phyloP scores from a whole-genome alignment of 2,329 filamentous ascomycete species.

The Beauveria bassiana region DNA sequence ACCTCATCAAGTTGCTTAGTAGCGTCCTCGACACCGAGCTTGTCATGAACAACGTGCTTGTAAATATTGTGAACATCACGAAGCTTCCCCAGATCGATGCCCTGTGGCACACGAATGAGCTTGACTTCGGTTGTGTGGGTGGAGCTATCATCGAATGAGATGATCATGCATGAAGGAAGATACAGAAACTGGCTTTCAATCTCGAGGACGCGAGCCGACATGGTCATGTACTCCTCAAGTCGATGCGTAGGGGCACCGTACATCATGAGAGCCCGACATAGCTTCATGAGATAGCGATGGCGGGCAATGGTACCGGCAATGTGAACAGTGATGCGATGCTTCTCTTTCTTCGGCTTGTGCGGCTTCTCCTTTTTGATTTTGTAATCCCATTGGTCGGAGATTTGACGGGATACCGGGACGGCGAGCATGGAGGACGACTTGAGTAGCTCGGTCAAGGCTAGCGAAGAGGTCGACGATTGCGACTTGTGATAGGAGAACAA shows the following conservation, averaged over 20 bases:
- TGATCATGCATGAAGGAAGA: conserved; percentile 87
- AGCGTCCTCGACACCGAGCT: conserved; percentile 64
- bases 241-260: conserved; percentile 89
- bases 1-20: conserved; percentile 52
- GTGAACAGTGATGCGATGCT: conserved; percentile 44
- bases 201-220: conserved; percentile 81
- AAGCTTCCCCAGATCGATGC: conserved; percentile 66
- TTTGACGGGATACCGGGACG: conserved; percentile 36
- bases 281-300: conserved; percentile 74
- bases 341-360: conserved; percentile 29
- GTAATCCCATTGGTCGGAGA: conserved; percentile 36
- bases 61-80: conserved; percentile 70
- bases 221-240: conserved; percentile 84
- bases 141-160: conserved; percentile 71
- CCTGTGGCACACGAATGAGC: conserved; percentile 60
- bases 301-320: conserved; percentile 65
- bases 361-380: conserved; percentile 34
- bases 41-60: conserved; percentile 74
- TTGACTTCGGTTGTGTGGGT: conserved; percentile 78
- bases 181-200: conserved; percentile 88
- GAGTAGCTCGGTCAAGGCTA: conserved; percentile 42
- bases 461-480: conserved; percentile 33
- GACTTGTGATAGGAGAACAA: conserved; percentile 35
- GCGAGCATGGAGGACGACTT: conserved; percentile 47
- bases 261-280: conserved; percentile 81